These are phyloP conservation scores for Didymella segeticola DNA, from an alignment of 2,329 filamentous ascomycete genomes.

Conservation along the genomic window DNA sequence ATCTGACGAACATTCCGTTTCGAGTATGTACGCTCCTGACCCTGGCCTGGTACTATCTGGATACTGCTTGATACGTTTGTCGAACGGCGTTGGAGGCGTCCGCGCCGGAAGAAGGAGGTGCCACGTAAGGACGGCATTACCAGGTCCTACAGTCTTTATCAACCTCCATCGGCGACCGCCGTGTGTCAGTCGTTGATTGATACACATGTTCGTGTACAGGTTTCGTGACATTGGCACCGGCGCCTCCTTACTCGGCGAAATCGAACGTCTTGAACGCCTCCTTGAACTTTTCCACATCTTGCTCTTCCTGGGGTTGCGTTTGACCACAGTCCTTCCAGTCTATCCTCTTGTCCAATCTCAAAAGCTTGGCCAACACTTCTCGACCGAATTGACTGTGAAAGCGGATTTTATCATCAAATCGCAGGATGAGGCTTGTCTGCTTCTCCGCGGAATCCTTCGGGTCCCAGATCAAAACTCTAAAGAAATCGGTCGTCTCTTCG, in stretches of 20 bases:
- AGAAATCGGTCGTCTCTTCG: slow-evolving; percentile 66
- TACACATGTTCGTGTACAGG: background rate
- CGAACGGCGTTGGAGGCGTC: background rate
- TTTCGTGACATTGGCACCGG: background rate
- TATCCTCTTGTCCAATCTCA: slow-evolving; percentile 78
- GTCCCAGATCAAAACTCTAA: slow-evolving; percentile 81
- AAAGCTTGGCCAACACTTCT: slow-evolving; percentile 84
- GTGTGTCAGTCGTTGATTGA: background rate
- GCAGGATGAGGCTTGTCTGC: slow-evolving; percentile 76
- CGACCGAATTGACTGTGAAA: slow-evolving; percentile 94
- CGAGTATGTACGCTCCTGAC: slow-evolving; percentile 23
- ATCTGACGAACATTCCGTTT: slow-evolving; percentile 32
- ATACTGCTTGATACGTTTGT: background rate
- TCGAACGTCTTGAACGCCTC: slow-evolving; percentile 85
- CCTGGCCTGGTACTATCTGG: background rate
- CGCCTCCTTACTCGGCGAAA: slow-evolving; percentile 61
- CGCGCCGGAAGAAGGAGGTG: background rate
- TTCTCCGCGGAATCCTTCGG: slow-evolving; percentile 60
- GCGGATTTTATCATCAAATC: slow-evolving; percentile 71
- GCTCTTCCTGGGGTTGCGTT: slow-evolving; percentile 75
- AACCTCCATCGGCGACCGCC: slow-evolving; percentile 1
- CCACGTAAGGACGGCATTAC: background rate
- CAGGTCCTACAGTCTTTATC: background rate
- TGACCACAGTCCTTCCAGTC: slow-evolving; percentile 88
- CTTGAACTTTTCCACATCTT: slow-evolving; percentile 81